A percentile compares a stretch with the other conserved stretches of the same genome.
Conservation (phyloP, 768 basidiomycete species). For the Naematelia aurantialba region DNA sequence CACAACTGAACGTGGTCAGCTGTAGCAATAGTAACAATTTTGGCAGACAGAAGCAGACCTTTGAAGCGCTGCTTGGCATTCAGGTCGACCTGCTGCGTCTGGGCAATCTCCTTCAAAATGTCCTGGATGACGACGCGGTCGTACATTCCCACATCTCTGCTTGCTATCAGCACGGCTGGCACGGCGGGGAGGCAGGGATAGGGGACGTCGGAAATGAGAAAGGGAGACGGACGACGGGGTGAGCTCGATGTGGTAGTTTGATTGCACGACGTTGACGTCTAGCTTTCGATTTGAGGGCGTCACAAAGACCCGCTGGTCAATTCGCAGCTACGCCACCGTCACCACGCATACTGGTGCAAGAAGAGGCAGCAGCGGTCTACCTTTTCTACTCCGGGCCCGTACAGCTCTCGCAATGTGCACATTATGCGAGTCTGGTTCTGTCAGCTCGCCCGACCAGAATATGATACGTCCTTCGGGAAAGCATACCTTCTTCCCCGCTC, state of each 20-base stretch:
- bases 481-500: constrained; percentile 82
- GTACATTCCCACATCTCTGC: constrained; percentile 90
- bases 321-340: constrained; percentile 68
- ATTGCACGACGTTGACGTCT: constrained; percentile 94
- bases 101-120: constrained; percentile 94
- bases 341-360: not conserved
- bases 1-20: constrained; percentile 63
- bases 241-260: constrained; percentile 95
- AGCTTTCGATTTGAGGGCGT: constrained; percentile 91
- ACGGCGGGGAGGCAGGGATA: not conserved
- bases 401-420: constrained; percentile 80
- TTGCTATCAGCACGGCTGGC: constrained; percentile 5
- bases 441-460: constrained; percentile 13
- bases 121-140: constrained; percentile 95
- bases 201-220: not conserved
- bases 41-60: constrained; percentile 56
- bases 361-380: constrained; percentile 51
- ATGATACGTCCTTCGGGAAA: not conserved
- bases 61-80: constrained; percentile 95
- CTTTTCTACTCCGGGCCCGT: constrained; percentile 89
- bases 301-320: constrained; percentile 92
- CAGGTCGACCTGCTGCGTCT: constrained; percentile 96
- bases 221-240: constrained; percentile 73
- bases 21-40: not conserved
- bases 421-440: constrained; percentile 68